Evolutionary conservation across 1,284 basidiomycete genomes (phyloP).

Genomic region (Boletus sp.): DNA sequence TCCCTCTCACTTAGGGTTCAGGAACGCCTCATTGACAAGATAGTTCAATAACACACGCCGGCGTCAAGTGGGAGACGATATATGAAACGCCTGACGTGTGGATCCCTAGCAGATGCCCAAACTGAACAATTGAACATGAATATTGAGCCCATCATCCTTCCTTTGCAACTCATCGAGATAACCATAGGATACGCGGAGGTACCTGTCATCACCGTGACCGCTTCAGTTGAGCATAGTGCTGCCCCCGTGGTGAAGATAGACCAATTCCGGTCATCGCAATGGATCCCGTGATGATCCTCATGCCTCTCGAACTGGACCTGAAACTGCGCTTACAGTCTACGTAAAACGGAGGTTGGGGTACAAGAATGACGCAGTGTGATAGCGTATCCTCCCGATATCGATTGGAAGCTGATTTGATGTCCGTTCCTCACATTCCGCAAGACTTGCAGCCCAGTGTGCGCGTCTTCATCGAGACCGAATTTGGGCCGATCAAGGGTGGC

Average conservation of each 20-base stretch:
- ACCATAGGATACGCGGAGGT: background rate
- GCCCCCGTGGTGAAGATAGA: too few species aligned
- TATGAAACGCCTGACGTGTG: background rate
- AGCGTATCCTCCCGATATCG: background rate
- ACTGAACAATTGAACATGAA: background rate
- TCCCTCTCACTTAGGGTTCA: background rate
- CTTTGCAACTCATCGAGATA: too few species aligned
- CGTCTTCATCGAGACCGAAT: slow-evolving; percentile 50
- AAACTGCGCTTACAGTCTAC: background rate
- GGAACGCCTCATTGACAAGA: background rate
- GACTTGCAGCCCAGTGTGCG: slow-evolving; percentile 43
- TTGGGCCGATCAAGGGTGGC: slow-evolving; percentile 54
- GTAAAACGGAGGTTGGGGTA: background rate
- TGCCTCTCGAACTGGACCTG: background rate
- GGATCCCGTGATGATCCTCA: background rate
- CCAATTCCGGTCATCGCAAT: background rate
- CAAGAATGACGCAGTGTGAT: background rate
- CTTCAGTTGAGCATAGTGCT: too few species aligned
- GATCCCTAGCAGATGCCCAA: background rate
- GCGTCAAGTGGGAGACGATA: background rate
- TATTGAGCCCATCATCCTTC: too few species aligned
- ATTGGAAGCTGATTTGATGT: slow-evolving; percentile 2
- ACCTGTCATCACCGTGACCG: background rate
- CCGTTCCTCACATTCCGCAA: slow-evolving; percentile 41
- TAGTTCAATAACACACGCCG: too few species aligned